These are phyloP conservation scores for Cyberlindnera xylosilytica DNA, from an alignment of 805 yeast species.

Conservation along the genomic window DNA sequence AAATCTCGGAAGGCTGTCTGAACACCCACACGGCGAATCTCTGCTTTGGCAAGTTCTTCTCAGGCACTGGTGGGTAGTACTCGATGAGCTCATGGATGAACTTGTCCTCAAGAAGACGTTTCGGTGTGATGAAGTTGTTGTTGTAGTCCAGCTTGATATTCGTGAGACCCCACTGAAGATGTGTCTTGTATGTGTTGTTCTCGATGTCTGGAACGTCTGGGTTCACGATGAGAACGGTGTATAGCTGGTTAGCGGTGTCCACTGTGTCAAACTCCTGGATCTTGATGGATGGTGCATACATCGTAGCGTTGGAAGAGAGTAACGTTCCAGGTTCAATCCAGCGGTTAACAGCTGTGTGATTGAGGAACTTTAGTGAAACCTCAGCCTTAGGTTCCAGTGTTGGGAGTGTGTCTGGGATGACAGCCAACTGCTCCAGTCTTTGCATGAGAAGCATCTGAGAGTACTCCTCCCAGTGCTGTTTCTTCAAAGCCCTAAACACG, in stretches of 20 bases:
- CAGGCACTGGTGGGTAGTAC: slow-evolving; percentile 84
- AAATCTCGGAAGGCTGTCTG: slow-evolving; percentile 49
- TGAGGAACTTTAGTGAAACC: slow-evolving; percentile 72
- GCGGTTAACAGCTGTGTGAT: slow-evolving; percentile 55
- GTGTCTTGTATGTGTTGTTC: slow-evolving; percentile 65
- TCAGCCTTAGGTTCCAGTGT: slow-evolving; percentile 80
- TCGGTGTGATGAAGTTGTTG: slow-evolving; percentile 48
- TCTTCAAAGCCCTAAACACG: slow-evolving; percentile 69
- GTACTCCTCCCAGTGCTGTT: slow-evolving; percentile 68
- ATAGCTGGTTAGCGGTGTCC: slow-evolving; percentile 44
- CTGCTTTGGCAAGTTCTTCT: slow-evolving; percentile 79
- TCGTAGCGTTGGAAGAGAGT: slow-evolving; percentile 70
- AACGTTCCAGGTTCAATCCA: slow-evolving; percentile 79
- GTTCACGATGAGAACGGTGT: slow-evolving; percentile 79
- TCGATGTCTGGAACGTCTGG: slow-evolving; percentile 86
- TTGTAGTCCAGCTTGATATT: slow-evolving; percentile 60
- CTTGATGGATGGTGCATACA: slow-evolving; percentile 72
- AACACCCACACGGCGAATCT: slow-evolving; percentile 89
- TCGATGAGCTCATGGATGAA: slow-evolving; percentile 46
- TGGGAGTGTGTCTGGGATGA: slow-evolving; percentile 92
- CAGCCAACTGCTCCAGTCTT: slow-evolving; percentile 78
- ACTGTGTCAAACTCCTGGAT: slow-evolving; percentile 66
- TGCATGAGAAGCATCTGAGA: slow-evolving; percentile 84
- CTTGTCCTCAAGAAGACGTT: slow-evolving; percentile 31
- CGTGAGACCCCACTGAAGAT: slow-evolving; percentile 72